Percentiles rank a stretch among this genome's conserved stretches.
phyloP scores from a whole-genome alignment of 805 yeast species.

The Saturnispora saitoi region DNA sequence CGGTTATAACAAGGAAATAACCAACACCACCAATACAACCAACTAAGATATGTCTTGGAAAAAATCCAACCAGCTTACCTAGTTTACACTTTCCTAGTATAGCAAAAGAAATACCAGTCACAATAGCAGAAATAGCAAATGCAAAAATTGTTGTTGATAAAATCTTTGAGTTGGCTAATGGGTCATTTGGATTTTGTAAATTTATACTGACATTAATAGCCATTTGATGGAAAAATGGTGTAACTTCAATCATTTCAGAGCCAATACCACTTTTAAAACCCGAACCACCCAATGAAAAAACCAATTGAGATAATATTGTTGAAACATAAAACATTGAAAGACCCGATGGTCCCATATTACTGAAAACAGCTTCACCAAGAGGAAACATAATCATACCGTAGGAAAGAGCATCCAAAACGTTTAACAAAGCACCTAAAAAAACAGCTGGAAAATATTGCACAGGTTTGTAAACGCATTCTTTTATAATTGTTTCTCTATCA shows the following conservation, averaged over 20 bases:
- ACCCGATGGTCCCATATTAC: constrained; percentile 79
- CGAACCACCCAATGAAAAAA: constrained; percentile 85
- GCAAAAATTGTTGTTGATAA: constrained; percentile 68
- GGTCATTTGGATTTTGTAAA: constrained; percentile 29
- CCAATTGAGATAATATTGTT: constrained; percentile 81
- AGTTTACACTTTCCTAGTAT: constrained; percentile 67
- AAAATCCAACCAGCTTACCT: constrained; percentile 86
- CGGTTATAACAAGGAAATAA: constrained; percentile 81
- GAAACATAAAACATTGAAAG: constrained; percentile 90
- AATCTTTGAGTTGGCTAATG: constrained; percentile 6
- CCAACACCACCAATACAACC: constrained; percentile 99
- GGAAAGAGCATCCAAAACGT: constrained; percentile 85
- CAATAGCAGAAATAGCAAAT: constrained; percentile 71
- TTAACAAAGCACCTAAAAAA: constrained; percentile 72
- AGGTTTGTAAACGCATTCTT: constrained; percentile 31
- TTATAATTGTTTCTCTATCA: constrained; percentile 17
- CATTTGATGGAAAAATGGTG: constrained; percentile 96
- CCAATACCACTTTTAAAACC: constrained; percentile 89
- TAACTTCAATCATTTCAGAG: constrained; percentile 98
- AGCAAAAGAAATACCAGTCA: constrained; percentile 80
- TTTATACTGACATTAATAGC: constrained; percentile 56
- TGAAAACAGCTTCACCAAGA: constrained; percentile 67
- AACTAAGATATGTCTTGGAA: constrained; percentile 90
- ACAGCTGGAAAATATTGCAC: constrained; percentile 65
- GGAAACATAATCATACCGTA: constrained; percentile 99